These are phyloP conservation scores for Pseudogymnoascus sp. DNA, from an alignment of 2,329 filamentous ascomycete species.

Conservation along the genomic window DNA sequence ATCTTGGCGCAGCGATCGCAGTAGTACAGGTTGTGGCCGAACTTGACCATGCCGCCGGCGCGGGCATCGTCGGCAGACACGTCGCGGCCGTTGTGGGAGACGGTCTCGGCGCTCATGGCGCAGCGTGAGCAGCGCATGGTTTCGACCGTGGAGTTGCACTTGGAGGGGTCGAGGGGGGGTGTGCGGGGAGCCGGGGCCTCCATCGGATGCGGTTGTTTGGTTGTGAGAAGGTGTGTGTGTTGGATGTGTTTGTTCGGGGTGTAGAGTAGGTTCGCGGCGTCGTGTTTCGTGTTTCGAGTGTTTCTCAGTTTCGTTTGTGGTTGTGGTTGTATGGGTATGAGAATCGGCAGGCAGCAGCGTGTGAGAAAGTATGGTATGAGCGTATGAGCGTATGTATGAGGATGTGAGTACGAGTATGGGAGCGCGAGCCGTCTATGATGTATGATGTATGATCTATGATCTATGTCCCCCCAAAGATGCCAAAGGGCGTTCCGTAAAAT, in stretches of 20 bases:
- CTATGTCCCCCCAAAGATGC: not conserved
- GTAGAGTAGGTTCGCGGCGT: not conserved
- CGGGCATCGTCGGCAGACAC: slow-evolving; percentile 45
- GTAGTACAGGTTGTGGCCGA: slow-evolving; percentile 59
- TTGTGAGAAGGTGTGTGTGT: not conserved
- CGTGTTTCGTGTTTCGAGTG: not conserved
- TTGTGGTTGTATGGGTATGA: not conserved
- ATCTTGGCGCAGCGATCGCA: slow-evolving; percentile 55
- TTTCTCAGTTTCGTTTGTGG: not conserved
- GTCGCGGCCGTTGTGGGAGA: slow-evolving; percentile 29
- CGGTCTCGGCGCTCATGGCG: slow-evolving; percentile 50
- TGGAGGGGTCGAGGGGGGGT: not conserved
- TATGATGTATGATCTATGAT: no score
- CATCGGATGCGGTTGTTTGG: not conserved
- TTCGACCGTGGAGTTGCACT: slow-evolving; percentile 36
- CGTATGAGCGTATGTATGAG: no score
- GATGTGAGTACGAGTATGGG: not conserved
- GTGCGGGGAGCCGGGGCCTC: not conserved
- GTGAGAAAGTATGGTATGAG: not conserved
- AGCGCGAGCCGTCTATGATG: not conserved
- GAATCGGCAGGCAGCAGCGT: not conserved
- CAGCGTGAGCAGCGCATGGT: slow-evolving; percentile 56
- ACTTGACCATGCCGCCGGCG: slow-evolving; percentile 53
- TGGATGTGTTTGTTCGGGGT: not conserved
- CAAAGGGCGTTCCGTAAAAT: not conserved